Percentiles rank a stretch among this genome's conserved stretches.
phyloP scores from a whole-genome alignment of 345 rosid species.

The Anacardium occidentale region DNA sequence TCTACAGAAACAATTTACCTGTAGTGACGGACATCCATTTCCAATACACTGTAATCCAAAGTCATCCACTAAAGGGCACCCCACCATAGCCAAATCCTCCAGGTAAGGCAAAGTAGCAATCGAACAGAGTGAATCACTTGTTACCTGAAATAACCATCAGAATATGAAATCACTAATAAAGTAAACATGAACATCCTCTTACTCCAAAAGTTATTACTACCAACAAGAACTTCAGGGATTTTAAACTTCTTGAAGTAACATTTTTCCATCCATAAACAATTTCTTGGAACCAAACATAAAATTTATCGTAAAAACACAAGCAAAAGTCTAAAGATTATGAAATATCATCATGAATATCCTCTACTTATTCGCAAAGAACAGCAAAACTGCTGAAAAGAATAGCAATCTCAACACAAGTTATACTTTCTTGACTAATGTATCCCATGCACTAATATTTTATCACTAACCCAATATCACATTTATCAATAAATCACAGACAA shows the following conservation, averaged over 20 bases:
- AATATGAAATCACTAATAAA: not conserved
- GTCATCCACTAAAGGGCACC: slow-evolving; percentile 65
- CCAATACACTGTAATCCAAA: slow-evolving; percentile 57
- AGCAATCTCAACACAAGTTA: not conserved
- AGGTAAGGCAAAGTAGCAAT: slow-evolving; percentile 62
- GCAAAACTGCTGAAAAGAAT: not conserved
- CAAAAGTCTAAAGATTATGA: no score
- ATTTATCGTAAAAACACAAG: no score
- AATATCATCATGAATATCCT: no score
- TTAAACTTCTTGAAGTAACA: no score
- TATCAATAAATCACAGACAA: not conserved
- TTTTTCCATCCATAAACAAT: no score
- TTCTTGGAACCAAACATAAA: no score
- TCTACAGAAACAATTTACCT: slow-evolving; percentile 39
- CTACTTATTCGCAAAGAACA: not conserved
- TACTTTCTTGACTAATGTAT: not conserved
- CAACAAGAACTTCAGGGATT: no score
- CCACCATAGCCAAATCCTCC: slow-evolving; percentile 58
- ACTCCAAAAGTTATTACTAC: no score
- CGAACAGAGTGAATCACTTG: slow-evolving; percentile 63
- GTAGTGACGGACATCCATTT: slow-evolving; percentile 59
- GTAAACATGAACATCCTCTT: no score
- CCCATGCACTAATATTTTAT: slow-evolving; percentile 2
- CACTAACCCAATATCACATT: slow-evolving; percentile 7
- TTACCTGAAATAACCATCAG: slow-evolving; percentile 47